Base-by-base conservation (phyloP, 345 rosid species). In the Linum usitatissimum region DNA sequence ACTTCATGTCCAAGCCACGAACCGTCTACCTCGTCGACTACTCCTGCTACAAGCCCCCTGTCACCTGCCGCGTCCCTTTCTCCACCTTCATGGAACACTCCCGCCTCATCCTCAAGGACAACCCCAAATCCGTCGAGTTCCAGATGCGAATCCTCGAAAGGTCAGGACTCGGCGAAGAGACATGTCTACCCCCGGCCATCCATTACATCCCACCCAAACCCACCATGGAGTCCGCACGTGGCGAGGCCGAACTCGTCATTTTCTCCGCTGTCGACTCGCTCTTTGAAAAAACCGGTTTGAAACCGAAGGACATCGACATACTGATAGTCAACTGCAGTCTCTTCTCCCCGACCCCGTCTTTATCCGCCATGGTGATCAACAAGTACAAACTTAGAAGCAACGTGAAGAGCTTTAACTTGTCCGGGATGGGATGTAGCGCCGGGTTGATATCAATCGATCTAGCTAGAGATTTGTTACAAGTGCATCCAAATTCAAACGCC, bases 401-500 rank as follows among this genome's bases (percentile, higher is more conserved):
- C 55, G 69, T 82, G 57, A 78, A 64, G 71, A 84, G 86, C 72
- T 86, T 79, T 56, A 82, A 79, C 76, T 77, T 86, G 15, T 84
- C 94, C 0, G 87, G 93, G 2, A 82, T 84, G 90, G 90, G 86
- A 2, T 82, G 90, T 60, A 77, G 83, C 5, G 87, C 87, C 0
- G 87, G 87, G 38, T 49, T 84, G 30, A 65, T 82, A 34, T 78
- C 87, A 0, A 79, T 82, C 3, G 70, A 78, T 36, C 68, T 86
- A n/a, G 90, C 86, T n/a, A 72, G 68, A 10, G 81, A 83, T 73
- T 64, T 87, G 74, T 71, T 87, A 8, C 73, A 66, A 54, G 82
- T 76, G 40, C 85, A 73, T 55, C 68, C 71, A 18, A 76, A 76
- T 65, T 78, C 81, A 3, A 69, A 76, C 74, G 95, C 84, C 12